These are phyloP conservation scores for Hirsutella minnesotensis DNA, from an alignment of 2,329 filamentous ascomycete species.

Conservation along the genomic window DNA sequence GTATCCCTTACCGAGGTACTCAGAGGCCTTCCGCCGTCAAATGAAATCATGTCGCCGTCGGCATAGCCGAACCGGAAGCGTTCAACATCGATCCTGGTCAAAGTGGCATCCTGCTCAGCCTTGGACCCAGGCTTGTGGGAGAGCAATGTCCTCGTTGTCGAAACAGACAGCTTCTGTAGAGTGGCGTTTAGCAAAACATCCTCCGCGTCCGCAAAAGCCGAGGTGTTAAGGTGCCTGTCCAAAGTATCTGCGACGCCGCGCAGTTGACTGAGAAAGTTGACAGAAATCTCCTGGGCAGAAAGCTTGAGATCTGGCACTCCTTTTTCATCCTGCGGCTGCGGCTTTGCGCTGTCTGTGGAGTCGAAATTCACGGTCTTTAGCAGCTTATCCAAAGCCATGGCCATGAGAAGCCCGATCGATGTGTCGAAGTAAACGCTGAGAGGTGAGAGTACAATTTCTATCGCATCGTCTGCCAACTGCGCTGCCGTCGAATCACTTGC, in stretches of 20 bases:
- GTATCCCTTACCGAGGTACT: constrained; percentile 47
- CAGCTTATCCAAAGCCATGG: constrained; percentile 37
- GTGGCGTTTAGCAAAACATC: constrained; percentile 42
- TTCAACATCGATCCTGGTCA: constrained; percentile 34
- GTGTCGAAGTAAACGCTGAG: constrained; percentile 42
- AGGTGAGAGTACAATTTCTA: constrained; percentile 42
- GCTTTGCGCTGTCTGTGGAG: constrained; percentile 1
- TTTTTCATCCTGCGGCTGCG: constrained; percentile 5
- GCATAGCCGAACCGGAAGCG: constrained; percentile 53
- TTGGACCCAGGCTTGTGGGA: constrained; percentile 1
- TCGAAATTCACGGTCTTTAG: constrained; percentile 29
- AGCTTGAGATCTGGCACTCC: constrained; percentile 29
- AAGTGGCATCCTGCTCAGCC: constrained; percentile 9
- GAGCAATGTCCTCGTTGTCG: constrained; percentile 11
- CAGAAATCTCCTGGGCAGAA: constrained; percentile 33
- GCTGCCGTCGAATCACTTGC: too few species aligned
- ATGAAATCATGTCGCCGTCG: constrained; percentile 50
- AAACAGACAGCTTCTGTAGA: constrained; percentile 30
- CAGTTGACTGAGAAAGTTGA: constrained; percentile 44
- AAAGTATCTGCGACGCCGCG: constrained; percentile 38
- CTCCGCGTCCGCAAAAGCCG: constrained; percentile 30
- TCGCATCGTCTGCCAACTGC: constrained; percentile 12
- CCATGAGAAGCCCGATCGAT: constrained; percentile 42
- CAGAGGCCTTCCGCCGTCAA: constrained; percentile 45
- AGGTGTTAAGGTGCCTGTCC: constrained; percentile 30